phyloP scores from a whole-genome alignment of 176 grass and related monocot species.

The Triticum dicoccoides region DNA sequence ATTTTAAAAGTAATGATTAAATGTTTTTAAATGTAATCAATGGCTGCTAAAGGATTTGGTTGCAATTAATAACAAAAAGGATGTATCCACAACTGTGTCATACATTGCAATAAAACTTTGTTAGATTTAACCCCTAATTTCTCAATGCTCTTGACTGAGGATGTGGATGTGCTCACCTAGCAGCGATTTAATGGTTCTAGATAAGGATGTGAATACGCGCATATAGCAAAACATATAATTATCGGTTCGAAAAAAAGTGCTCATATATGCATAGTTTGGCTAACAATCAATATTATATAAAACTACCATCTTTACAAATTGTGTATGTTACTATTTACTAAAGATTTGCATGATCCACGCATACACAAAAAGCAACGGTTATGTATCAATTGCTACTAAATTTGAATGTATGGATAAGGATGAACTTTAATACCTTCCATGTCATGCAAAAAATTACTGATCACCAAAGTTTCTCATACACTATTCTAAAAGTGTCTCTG shows the following conservation, averaged over 20 bases:
- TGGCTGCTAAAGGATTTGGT: neutral
- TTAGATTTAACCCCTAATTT: neutral
- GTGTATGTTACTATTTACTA: neutral
- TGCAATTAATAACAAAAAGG: neutral
- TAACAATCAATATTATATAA: neutral
- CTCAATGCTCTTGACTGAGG: neutral
- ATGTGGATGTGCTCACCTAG: neutral
- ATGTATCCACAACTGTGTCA: neutral
- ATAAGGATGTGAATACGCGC: neutral
- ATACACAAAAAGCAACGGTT: neutral
- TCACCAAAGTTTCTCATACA: neutral
- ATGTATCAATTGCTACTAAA: neutral
- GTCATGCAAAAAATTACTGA: neutral
- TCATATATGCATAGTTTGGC: neutral
- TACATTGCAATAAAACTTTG: neutral
- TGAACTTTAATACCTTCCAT: neutral
- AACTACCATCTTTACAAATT: neutral
- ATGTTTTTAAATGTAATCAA: neutral
- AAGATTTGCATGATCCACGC: neutral
- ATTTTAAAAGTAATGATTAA: neutral
- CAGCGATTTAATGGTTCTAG: neutral
- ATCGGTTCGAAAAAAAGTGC: neutral
- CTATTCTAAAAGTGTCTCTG: too few relatives aligned
- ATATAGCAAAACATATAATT: neutral
- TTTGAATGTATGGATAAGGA: neutral